A percentile compares a stretch with the other conserved stretches of the same genome.
These are phyloP conservation scores for Starmerella davenportii DNA, from an alignment of 805 yeast genomes.

Conservation along the genomic window DNA sequence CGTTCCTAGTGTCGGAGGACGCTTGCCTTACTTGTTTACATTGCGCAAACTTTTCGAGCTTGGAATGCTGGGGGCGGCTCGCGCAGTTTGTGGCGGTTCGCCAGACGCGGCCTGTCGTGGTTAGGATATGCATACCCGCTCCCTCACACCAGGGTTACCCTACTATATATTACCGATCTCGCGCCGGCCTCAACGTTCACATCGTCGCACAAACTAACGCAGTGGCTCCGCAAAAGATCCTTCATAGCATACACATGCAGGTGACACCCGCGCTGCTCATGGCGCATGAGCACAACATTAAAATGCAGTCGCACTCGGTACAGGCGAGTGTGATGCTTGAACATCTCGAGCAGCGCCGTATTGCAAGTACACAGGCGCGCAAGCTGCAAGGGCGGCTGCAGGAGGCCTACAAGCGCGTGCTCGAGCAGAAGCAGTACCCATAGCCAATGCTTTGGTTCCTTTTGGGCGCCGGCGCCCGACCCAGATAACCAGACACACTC, in stretches of 20 bases:
- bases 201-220: no score
- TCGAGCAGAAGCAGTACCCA: slow-evolving; percentile 1
- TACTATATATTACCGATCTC: neutral
- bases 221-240: no score
- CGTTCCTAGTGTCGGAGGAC: no score
- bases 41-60: no score
- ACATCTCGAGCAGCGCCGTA: neutral
- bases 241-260: neutral
- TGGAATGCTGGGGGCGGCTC: no score
- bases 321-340: slow-evolving; percentile 4
- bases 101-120: neutral
- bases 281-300: neutral
- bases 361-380: slow-evolving; percentile 2
- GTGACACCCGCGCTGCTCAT: neutral
- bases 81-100: no score
- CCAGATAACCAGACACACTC: no score
- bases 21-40: no score
- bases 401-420: slow-evolving; percentile 8
- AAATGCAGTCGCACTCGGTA: neutral
- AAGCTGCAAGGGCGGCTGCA: slow-evolving; percentile 10
- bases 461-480: no score
- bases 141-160: neutral
- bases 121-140: neutral
- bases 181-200: no score
- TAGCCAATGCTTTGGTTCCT: no score